phyloP scores from a whole-genome alignment of 1,284 basidiomycete genomes.

The Fomitopsis palustris region DNA sequence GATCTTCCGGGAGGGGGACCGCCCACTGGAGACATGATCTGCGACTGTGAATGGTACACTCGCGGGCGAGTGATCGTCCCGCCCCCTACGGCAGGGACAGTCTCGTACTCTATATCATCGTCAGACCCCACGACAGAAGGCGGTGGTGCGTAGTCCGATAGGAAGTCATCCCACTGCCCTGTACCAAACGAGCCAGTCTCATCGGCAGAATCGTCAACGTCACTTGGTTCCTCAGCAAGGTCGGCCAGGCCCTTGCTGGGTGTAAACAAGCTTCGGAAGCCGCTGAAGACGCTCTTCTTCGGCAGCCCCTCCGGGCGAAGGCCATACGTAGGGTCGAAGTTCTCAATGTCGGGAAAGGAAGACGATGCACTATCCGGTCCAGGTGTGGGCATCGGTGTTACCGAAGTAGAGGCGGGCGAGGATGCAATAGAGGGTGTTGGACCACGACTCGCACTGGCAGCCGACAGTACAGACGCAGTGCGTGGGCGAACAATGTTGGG shows the following conservation, averaged over 20 bases:
- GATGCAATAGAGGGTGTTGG: conserved; percentile 17
- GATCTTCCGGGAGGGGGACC: conserved; percentile 9
- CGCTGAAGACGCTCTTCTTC: conserved; percentile 64
- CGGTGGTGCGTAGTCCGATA: conserved; percentile 34
- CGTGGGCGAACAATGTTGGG: conserved; percentile 18
- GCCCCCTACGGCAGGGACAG: conserved; percentile 61
- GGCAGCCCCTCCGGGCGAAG: conserved; percentile 89
- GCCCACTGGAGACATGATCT: conserved; percentile 24
- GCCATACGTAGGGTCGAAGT: conserved; percentile 97
- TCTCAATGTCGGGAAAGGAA: conserved; percentile 80
- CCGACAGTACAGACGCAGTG: conserved; percentile 22
- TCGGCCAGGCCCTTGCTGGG: conserved; percentile 69
- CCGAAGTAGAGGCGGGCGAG: conserved; percentile 9
- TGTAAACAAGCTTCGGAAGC: conserved; percentile 70
- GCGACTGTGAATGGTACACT: conserved; percentile 56
- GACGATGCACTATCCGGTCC: conserved; percentile 38
- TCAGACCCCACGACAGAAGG: conserved; percentile 25
- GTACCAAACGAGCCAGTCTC: conserved; percentile 58
- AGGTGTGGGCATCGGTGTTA: conserved; percentile 12
- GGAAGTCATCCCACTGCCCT: conserved; percentile 63
- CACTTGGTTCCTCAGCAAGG: conserved; percentile 65
- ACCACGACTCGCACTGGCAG: conserved; percentile 21
- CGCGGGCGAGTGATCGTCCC: conserved; percentile 60
- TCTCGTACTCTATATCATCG: conserved; percentile 31
- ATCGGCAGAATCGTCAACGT: conserved; percentile 39